These are phyloP conservation scores for Tricholoma sp. DNA, from an alignment of 768 basidiomycete species.

Conservation along the genomic window DNA sequence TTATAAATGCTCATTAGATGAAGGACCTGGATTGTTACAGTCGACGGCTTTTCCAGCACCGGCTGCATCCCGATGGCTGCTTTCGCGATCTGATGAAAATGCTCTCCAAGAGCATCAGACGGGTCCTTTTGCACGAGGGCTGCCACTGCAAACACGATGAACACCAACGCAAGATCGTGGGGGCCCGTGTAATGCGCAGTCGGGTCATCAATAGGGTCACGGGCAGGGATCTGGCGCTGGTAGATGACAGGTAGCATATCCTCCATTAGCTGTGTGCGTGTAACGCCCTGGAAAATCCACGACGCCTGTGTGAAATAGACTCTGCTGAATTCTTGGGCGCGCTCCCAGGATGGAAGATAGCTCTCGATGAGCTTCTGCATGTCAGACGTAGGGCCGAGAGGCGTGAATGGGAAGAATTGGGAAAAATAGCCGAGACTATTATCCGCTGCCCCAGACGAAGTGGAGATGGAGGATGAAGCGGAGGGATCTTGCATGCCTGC, in stretches of 20 bases:
- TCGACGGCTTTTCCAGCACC: conserved; percentile 64
- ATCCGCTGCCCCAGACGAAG: conserved; percentile 12
- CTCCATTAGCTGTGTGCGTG: conserved; percentile 39
- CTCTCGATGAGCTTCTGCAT: conserved; percentile 46
- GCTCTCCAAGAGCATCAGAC: conserved; percentile 41
- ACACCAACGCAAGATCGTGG: conserved; percentile 47
- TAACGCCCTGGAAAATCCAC: conserved; percentile 49
- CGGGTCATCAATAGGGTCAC: background rate
- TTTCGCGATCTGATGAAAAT: conserved; percentile 59
- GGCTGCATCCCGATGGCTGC: conserved; percentile 64
- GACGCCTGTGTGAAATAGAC: conserved; percentile 43
- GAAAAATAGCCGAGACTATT: conserved; percentile 45
- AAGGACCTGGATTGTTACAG: conserved; percentile 66
- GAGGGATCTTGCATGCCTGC: conserved; percentile 11
- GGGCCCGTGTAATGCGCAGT: conserved; percentile 31
- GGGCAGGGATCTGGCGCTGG: background rate
- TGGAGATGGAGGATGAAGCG: conserved; percentile 17
- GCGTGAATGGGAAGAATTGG: conserved; percentile 59
- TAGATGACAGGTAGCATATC: conserved; percentile 41
- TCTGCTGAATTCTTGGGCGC: conserved; percentile 39
- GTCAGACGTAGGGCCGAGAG: conserved; percentile 41
- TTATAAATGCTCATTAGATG: conserved; percentile 68
- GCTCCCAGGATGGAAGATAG: conserved; percentile 50
- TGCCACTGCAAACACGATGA: conserved; percentile 47
- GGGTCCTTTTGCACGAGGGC: conserved; percentile 37